Base-by-base conservation (phyloP, 75 land plant genomes). In the Selaginella tamariscina region DNA sequence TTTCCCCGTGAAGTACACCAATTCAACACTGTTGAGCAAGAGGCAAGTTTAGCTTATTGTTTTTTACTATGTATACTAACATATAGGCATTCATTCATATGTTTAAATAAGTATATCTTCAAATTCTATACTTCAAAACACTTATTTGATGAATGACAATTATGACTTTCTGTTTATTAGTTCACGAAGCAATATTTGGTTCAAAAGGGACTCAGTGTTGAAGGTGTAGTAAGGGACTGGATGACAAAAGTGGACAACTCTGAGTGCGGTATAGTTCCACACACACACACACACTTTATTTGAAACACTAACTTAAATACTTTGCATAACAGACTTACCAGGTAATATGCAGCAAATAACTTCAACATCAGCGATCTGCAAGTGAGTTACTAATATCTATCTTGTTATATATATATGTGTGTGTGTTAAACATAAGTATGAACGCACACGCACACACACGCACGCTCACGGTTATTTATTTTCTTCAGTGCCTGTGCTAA, bases 401-500 rank as follows among this genome's bases (percentile, higher is more conserved):
- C 15, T 54, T 65, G 5, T 54, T 8, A 18, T 56, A 27, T 11
- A 49, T 8, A 33, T 65, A 22, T 44, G 26, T 1, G 2, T 33
- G 24, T 2, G 30, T 1, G 31, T 71, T 62, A 32, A 5, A 24
- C 39, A 24, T 22, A 33, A 1, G 56, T 21, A 31, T 55, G 11
- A n/a, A n/a, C n/a, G n/a, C n/a, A n/a, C n/a, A n/a, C n/a, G n/a
- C n/a, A n/a, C n/a, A n/a, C n/a, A n/a, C n/a, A n/a, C n/a, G 15
- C 33, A 0, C 33, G 26, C 59, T 32, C 32, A 62, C n/a, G 56
- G 24, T 70, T 39, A 18, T 56, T 5, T 15, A 59, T 0, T 0
- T 32, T 77, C 77, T 39, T 5, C 81, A 87, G 88, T 32, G 77
- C 74, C 2, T 87, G 90, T 68, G 84, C 79, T 62, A 69, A 82